A percentile compares a stretch with the other conserved stretches of the same genome.
Evolutionary conservation across 805 yeast genomes (phyloP).

Genomic region (Cyberlindnera petersonii): DNA sequence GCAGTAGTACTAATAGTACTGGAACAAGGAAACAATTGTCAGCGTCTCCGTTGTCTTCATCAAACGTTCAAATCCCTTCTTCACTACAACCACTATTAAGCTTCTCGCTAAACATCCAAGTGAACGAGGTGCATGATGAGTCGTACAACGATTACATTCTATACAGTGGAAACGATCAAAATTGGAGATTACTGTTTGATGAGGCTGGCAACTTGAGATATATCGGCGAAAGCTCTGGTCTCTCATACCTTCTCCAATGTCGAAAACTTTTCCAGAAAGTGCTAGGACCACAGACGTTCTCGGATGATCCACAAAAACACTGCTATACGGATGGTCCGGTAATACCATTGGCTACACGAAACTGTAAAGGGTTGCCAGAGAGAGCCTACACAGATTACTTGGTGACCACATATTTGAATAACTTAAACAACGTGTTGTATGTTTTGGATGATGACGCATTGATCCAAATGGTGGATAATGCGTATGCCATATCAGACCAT

Average conservation of each 20-base stretch:
- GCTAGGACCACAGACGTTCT: slow-evolving; percentile 34
- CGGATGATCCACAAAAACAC: slow-evolving; percentile 36
- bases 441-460: slow-evolving; percentile 36
- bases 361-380: slow-evolving; percentile 30
- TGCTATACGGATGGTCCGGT: slow-evolving; percentile 32
- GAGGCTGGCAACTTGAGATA: slow-evolving; percentile 35
- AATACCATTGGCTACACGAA: slow-evolving; percentile 13
- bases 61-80: slow-evolving; percentile 14
- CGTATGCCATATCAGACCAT: slow-evolving; percentile 30
- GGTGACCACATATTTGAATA: slow-evolving; percentile 32
- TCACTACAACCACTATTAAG: slow-evolving; percentile 21
- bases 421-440: slow-evolving; percentile 38
- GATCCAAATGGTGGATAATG: slow-evolving; percentile 27
- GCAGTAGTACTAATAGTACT: not conserved
- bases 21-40: not conserved
- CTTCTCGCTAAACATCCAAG: slow-evolving; percentile 18
- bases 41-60: not conserved
- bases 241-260: slow-evolving; percentile 38
- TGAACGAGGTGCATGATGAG: slow-evolving; percentile 15
- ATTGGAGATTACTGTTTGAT: slow-evolving; percentile 30
- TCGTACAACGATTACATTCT: slow-evolving; percentile 14
- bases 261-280: slow-evolving; percentile 34
- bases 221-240: slow-evolving; percentile 40
- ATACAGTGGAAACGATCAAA: slow-evolving; percentile 14
- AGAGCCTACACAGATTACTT: slow-evolving; percentile 30